Conservation (phyloP, 2,329 filamentous ascomycete genomes). For the Trichoderma cornu-damae region DNA sequence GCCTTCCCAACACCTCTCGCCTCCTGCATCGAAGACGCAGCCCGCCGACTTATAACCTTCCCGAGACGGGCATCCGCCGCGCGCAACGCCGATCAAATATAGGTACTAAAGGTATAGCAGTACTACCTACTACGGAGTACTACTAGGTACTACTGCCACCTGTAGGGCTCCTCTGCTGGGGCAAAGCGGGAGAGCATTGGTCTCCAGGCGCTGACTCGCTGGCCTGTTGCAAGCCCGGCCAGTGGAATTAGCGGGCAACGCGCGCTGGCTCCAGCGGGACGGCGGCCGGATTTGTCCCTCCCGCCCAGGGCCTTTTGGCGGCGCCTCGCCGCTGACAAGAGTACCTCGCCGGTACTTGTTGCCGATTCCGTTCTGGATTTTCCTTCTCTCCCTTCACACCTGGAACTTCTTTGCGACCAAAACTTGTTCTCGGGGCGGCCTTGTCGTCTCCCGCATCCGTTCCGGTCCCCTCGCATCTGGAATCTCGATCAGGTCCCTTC, state of each 20-base stretch:
- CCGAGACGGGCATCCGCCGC: too few relatives aligned
- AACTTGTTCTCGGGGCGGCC: slow-evolving; percentile 3
- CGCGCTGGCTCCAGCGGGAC: slow-evolving; percentile 34
- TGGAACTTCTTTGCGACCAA: neutral
- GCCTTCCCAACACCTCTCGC: too few relatives aligned
- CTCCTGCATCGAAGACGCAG: too few relatives aligned
- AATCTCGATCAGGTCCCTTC: slow-evolving; percentile 5
- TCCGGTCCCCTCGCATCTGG: neutral
- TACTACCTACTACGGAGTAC: too few relatives aligned
- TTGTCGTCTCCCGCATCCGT: slow-evolving; percentile 13
- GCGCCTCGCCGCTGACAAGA: slow-evolving; percentile 12
- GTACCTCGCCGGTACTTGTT: neutral
- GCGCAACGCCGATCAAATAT: too few relatives aligned
- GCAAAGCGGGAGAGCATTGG: neutral
- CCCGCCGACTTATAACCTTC: too few relatives aligned
- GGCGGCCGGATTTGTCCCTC: neutral
- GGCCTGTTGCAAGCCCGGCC: slow-evolving; percentile 24
- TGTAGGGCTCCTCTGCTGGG: neutral
- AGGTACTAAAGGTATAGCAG: too few relatives aligned
- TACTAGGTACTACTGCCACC: too few relatives aligned
- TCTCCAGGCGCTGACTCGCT: slow-evolving; percentile 29
- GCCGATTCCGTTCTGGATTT: too few relatives aligned
- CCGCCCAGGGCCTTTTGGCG: neutral
- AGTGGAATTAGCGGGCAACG: slow-evolving; percentile 34
- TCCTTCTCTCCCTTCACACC: too few relatives aligned